These are phyloP conservation scores for Rhodamnia argentea DNA, from an alignment of 345 rosid genomes.

Conservation along the genomic window DNA sequence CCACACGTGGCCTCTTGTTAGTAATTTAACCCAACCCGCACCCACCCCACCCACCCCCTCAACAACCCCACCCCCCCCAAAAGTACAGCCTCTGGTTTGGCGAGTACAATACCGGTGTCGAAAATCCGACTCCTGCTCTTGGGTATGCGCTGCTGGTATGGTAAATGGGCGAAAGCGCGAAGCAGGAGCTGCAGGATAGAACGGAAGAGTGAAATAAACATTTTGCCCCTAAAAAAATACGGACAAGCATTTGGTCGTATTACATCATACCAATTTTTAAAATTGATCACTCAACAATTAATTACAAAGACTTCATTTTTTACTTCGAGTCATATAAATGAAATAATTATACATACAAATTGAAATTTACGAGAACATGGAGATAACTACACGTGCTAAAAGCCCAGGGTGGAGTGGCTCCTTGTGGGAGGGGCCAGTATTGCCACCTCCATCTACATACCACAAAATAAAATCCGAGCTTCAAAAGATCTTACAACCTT, in stretches of 20 bases:
- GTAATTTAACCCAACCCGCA: neutral
- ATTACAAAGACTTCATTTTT: neutral
- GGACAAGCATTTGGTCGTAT: too few species aligned
- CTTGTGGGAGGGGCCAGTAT: too few species aligned
- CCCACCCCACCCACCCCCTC: too few species aligned
- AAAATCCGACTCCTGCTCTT: neutral
- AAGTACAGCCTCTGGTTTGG: neutral
- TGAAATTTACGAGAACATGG: neutral
- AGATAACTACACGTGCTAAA: neutral
- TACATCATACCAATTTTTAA: too few species aligned
- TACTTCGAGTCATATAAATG: neutral
- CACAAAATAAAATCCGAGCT: too few species aligned
- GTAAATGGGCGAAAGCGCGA: too few species aligned
- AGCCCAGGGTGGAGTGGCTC: too few species aligned
- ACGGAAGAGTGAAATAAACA: neutral
- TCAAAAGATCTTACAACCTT: too few species aligned
- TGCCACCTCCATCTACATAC: too few species aligned
- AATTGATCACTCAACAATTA: too few species aligned
- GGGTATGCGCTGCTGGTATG: neutral
- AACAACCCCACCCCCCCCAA: too few species aligned
- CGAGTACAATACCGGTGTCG: neutral
- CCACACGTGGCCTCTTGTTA: neutral
- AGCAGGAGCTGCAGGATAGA: neutral
- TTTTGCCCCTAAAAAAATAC: too few species aligned
- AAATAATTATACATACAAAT: neutral